A percentile compares a stretch with the other conserved stretches of the same genome.
Evolutionary conservation across 1,284 basidiomycete genomes (phyloP).

Genomic region (Puccinia horiana): DNA sequence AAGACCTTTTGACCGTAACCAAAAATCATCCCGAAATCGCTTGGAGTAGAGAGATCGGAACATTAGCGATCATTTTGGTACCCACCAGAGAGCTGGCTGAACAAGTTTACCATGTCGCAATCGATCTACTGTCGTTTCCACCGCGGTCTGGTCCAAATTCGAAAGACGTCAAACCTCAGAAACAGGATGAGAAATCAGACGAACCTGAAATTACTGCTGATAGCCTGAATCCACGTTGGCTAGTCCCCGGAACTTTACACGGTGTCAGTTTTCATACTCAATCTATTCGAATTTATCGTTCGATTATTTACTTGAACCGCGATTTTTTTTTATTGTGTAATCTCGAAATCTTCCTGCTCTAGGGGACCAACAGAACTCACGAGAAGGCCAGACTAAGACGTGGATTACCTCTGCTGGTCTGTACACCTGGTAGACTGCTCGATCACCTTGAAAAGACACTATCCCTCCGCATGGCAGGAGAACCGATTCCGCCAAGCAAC

Average conservation of each 20-base stretch:
- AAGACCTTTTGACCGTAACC: slow-evolving; percentile 86
- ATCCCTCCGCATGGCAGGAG: slow-evolving; percentile 55
- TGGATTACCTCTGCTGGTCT: slow-evolving; percentile 72
- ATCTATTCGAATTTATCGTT: background rate
- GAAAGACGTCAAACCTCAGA: slow-evolving; percentile 56
- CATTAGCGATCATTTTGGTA: slow-evolving; percentile 88
- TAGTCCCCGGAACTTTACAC: slow-evolving; percentile 84
- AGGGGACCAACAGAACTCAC: slow-evolving; percentile 71
- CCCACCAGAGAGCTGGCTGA: slow-evolving; percentile 93
- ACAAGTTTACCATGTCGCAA: slow-evolving; percentile 78
- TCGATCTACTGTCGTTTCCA: slow-evolving; percentile 65
- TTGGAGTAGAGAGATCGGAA: slow-evolving; percentile 79
- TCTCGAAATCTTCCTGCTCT: slow-evolving; percentile 57
- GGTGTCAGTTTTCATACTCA: slow-evolving; percentile 25
- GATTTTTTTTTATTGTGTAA: background rate
- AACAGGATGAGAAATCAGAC: slow-evolving; percentile 63
- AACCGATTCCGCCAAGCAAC: slow-evolving; percentile 46
- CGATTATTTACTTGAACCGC: background rate
- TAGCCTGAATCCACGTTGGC: slow-evolving; percentile 69
- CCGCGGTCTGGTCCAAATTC: slow-evolving; percentile 51
- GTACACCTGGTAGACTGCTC: slow-evolving; percentile 70
- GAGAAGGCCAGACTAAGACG: slow-evolving; percentile 73
- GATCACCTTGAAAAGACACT: slow-evolving; percentile 78
- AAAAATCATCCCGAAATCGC: slow-evolving; percentile 65
- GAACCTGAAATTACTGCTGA: slow-evolving; percentile 65